Evolutionary conservation across 2,329 filamentous ascomycete species (phyloP).

Genomic region (Penicillium sp.): DNA sequence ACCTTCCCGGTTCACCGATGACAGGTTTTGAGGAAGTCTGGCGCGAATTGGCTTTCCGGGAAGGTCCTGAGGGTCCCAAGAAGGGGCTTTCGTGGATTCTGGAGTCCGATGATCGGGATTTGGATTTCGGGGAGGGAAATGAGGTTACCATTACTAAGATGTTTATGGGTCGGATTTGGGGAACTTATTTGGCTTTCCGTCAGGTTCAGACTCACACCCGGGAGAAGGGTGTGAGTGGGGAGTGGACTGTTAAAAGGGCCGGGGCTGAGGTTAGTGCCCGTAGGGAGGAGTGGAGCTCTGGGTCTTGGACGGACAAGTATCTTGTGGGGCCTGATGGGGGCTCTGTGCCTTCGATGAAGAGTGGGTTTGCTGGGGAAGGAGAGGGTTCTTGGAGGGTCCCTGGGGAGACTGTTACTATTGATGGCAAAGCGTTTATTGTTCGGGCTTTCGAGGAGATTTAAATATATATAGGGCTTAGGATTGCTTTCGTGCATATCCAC

Average conservation of each 20-base stretch:
- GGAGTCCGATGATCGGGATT: conserved; percentile 20
- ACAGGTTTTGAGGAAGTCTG: conserved; percentile 67
- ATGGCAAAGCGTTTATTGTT: conserved; percentile 22
- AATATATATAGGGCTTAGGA: neutral
- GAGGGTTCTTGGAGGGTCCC: conserved; percentile 14
- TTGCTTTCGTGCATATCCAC: too few relatives aligned
- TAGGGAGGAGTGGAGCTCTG: conserved; percentile 28
- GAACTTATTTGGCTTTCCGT: conserved; percentile 29
- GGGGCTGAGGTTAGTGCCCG: conserved; percentile 30
- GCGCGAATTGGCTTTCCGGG: conserved; percentile 47
- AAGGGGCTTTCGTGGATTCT: conserved; percentile 32
- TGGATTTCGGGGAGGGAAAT: conserved; percentile 7
- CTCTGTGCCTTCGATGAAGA: conserved; percentile 22
- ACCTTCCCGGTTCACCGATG: conserved; percentile 32
- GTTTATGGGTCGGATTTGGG: conserved; percentile 33
- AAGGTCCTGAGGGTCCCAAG: conserved; percentile 27
- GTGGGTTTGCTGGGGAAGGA: conserved; percentile 9
- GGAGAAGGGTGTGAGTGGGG: conserved; percentile 5
- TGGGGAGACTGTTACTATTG: conserved; percentile 20
- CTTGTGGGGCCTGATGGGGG: conserved; percentile 12
- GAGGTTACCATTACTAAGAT: conserved; percentile 25
- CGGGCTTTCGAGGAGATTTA: conserved; percentile 25
- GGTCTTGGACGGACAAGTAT: conserved; percentile 19
- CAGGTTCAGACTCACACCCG: conserved; percentile 25
- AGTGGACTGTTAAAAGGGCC: conserved; percentile 14